These are phyloP conservation scores for Carnegiea gigantea DNA, from an alignment of 179 eudicot species.

Conservation along the genomic window DNA sequence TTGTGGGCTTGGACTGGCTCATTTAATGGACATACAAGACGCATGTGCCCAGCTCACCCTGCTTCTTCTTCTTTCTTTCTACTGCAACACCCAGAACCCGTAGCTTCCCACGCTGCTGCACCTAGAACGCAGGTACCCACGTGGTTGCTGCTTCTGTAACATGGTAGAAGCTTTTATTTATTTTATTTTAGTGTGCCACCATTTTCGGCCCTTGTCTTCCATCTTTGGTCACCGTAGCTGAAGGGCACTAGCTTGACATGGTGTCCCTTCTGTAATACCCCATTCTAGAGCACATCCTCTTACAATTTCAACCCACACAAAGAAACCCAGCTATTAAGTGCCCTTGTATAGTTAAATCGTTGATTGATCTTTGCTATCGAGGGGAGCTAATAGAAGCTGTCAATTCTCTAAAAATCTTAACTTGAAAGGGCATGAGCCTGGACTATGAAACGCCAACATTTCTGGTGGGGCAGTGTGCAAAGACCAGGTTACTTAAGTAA, in stretches of 20 bases:
- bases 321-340: conserved; percentile 19
- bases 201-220: neutral
- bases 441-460: conserved; percentile 41
- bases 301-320: conserved; percentile 22
- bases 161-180: too few relatives aligned
- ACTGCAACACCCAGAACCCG: too few relatives aligned
- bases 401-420: conserved; percentile 31
- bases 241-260: conserved; percentile 26
- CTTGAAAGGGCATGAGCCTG: conserved; percentile 51
- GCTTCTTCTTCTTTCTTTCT: too few relatives aligned
- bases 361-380: conserved; percentile 13
- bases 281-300: conserved; percentile 22
- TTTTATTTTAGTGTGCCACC: too few relatives aligned
- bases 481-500: conserved; percentile 42
- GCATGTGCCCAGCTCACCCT: too few relatives aligned
- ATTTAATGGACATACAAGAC: too few relatives aligned
- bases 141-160: too few relatives aligned
- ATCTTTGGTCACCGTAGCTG: neutral
- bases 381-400: conserved; percentile 58
- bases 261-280: conserved; percentile 28
- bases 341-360: conserved; percentile 42
- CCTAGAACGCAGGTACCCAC: too few relatives aligned
- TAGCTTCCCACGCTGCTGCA: too few relatives aligned
- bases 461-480: conserved; percentile 49
- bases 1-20: too few relatives aligned